Evolutionary conservation across 441 rosid species (phyloP).

Genomic region (Bocquillonia castaneifolia): DNA sequence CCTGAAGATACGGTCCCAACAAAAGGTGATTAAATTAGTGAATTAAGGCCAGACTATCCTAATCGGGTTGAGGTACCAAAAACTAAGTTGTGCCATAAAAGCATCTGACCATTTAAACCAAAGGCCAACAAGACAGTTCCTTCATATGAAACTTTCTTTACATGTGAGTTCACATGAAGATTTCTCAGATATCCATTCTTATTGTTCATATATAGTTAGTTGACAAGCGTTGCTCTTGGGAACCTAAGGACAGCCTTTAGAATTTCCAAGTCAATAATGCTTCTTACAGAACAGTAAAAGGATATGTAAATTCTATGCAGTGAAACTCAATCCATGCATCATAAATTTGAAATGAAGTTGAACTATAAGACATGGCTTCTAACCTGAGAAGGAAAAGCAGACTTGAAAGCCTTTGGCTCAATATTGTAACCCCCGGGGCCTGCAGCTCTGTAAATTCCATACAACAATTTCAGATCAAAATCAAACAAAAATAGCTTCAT

Average conservation of each 20-base stretch:
- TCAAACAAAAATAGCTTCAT: constrained; percentile 33
- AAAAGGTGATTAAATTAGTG: too few species aligned
- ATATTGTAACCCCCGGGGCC: constrained; percentile 36
- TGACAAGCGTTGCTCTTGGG: neutral
- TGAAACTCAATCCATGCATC: neutral
- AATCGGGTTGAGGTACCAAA: too few species aligned
- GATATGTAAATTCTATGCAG: neutral
- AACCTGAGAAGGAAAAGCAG: constrained; percentile 36
- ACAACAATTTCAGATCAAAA: constrained; percentile 26
- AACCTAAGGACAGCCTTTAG: too few species aligned
- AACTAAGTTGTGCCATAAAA: too few species aligned
- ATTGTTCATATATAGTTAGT: neutral
- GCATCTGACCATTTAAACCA: too few species aligned
- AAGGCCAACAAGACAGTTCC: neutral
- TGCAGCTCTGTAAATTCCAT: constrained; percentile 33
- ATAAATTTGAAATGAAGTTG: constrained; percentile 4
- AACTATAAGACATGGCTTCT: neutral
- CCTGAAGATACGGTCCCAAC: too few species aligned
- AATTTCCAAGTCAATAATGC: neutral
- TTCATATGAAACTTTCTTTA: neutral
- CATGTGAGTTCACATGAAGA: neutral
- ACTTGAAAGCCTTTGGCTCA: constrained; percentile 30
- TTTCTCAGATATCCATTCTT: neutral
- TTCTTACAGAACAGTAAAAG: neutral
- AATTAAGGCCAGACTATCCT: too few species aligned